These are phyloP conservation scores for Tricholoma sp. DNA, from an alignment of 768 basidiomycete genomes.

Conservation along the genomic window DNA sequence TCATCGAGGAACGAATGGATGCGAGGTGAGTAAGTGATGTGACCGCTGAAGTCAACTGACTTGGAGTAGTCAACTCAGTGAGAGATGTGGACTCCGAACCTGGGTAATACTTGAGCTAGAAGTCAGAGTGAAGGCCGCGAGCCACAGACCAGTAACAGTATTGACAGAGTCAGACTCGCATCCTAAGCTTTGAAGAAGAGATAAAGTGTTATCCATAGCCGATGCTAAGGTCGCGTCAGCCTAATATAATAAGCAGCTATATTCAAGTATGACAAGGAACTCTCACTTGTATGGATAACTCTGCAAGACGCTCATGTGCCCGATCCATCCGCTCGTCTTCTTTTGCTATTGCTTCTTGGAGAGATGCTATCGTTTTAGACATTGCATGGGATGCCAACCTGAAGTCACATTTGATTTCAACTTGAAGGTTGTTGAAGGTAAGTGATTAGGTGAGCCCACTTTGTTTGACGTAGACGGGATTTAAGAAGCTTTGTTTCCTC, in stretches of 20 bases:
- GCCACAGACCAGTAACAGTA: background rate
- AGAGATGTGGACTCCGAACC: background rate
- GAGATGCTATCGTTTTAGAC: constrained; percentile 17
- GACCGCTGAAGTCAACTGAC: background rate
- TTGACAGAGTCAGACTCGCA: background rate
- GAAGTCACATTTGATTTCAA: background rate
- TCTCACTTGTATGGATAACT: constrained; percentile 24
- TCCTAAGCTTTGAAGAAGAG: constrained; percentile 8
- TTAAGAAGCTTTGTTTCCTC: constrained; percentile 20
- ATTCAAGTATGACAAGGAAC: background rate
- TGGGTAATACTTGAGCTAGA: background rate
- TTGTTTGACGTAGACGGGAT: constrained; percentile 23
- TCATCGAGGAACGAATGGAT: constrained; percentile 8
- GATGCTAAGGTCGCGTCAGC: constrained; percentile 12
- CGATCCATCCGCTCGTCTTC: constrained; percentile 14
- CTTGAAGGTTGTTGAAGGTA: background rate
- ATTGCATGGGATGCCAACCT: constrained; percentile 22
- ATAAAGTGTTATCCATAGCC: constrained; percentile 6
- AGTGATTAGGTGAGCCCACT: constrained; percentile 16
- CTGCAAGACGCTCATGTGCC: constrained; percentile 20
- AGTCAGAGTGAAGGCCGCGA: background rate
- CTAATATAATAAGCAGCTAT: background rate
- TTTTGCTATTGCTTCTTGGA: constrained; percentile 19
- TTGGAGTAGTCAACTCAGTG: background rate
- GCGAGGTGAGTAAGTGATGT: constrained; percentile 5